Conservation (phyloP, 306 rosid genomes). For the Canavalia ensiformis region DNA sequence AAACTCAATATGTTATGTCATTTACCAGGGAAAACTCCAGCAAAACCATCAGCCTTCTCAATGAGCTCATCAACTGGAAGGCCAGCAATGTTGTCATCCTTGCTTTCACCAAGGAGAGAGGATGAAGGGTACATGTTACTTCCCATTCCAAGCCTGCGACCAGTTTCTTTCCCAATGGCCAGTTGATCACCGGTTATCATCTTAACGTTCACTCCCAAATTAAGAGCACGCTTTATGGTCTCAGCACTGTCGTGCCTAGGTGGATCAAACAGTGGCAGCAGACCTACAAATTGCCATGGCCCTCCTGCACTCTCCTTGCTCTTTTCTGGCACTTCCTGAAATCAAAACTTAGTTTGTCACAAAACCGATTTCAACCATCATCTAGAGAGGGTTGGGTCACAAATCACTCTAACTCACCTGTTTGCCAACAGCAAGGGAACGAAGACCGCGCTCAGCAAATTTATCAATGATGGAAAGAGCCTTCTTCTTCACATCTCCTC, state of each 20-base stretch:
- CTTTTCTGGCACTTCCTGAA: constrained; percentile 72
- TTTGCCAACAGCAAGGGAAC: constrained; percentile 76
- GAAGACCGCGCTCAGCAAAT: constrained; percentile 94
- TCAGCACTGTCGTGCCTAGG: constrained; percentile 98
- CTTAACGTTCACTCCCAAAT: constrained; percentile 91
- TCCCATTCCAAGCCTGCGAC: constrained; percentile 98
- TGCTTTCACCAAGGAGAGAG: constrained; percentile 84
- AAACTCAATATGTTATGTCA: neutral
- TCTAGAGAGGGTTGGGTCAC: neutral
- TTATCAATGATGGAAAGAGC: constrained; percentile 80
- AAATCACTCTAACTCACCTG: constrained; percentile 55
- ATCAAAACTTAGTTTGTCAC: neutral
- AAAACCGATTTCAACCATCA: neutral
- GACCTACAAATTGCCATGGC: constrained; percentile 86
- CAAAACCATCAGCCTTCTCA: constrained; percentile 96
- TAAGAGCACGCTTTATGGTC: constrained; percentile 81
- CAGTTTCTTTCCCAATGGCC: constrained; percentile 93
- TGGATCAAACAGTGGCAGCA: constrained; percentile 94
- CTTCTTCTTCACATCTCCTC: constrained; percentile 66
- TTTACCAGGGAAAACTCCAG: constrained; percentile 93
- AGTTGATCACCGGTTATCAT: constrained; percentile 97
- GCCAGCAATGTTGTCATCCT: constrained; percentile 65
- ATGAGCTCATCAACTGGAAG: constrained; percentile 87
- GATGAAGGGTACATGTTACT: constrained; percentile 98
- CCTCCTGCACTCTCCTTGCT: constrained; percentile 77